Percentiles rank a stretch among this genome's conserved stretches.
Evolutionary conservation across 768 basidiomycete species (phyloP).

Genomic region (Suillus bovinus): DNA sequence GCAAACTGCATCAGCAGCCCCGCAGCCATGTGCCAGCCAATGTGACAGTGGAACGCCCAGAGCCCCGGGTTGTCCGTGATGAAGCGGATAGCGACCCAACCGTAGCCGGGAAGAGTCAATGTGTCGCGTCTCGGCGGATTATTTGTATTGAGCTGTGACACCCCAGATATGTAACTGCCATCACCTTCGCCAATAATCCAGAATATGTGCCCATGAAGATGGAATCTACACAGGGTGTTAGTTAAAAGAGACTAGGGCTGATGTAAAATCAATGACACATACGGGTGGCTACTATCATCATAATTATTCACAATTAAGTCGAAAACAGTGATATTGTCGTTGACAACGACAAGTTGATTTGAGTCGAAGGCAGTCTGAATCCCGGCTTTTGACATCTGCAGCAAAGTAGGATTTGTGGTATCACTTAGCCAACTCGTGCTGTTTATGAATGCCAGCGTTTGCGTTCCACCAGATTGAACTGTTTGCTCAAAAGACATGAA

Average conservation of each 20-base stretch:
- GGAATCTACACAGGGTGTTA: slow-evolving; percentile 28
- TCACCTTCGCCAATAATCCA: slow-evolving; percentile 37
- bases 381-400: slow-evolving; percentile 27
- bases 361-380: slow-evolving; percentile 28
- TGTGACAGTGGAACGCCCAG: slow-evolving; percentile 49
- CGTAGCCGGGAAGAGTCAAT: slow-evolving; percentile 39
- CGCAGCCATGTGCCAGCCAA: slow-evolving; percentile 40
- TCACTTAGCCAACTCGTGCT: slow-evolving; percentile 29
- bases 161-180: slow-evolving; percentile 32
- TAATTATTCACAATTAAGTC: slow-evolving; percentile 25
- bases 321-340: slow-evolving; percentile 29
- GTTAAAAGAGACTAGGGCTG: not conserved
- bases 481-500: slow-evolving; percentile 28
- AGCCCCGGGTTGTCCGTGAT: slow-evolving; percentile 45
- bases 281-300: slow-evolving; percentile 35
- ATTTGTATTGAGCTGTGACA: slow-evolving; percentile 30
- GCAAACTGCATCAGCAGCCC: slow-evolving; percentile 44
- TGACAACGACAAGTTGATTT: slow-evolving; percentile 26
- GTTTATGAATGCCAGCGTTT: slow-evolving; percentile 28
- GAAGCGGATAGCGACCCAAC: slow-evolving; percentile 40
- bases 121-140: slow-evolving; percentile 46
- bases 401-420: slow-evolving; percentile 27
- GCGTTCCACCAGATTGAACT: slow-evolving; percentile 25
- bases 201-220: slow-evolving; percentile 39
- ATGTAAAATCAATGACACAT: slow-evolving; percentile 2